Evolutionary conservation across 2,329 filamentous ascomycete species (phyloP).

Genomic region (Pestalotiopsis sp.): DNA sequence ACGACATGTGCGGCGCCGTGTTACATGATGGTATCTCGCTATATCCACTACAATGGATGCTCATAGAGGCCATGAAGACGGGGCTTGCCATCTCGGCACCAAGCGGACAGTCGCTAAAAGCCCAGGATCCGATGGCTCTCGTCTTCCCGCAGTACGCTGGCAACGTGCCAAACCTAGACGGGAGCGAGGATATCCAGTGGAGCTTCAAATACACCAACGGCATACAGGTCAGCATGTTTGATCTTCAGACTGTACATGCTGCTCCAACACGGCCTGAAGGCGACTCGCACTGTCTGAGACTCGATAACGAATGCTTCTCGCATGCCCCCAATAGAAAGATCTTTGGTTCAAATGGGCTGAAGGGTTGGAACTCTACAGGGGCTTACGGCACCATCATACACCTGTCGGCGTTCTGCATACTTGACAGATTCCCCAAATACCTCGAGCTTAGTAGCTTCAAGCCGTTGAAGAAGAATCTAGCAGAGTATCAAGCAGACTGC

Average conservation of each 20-base stretch:
- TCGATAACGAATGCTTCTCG: slow-evolving; percentile 3
- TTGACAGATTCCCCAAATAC: slow-evolving; percentile 15
- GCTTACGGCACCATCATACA: slow-evolving; percentile 27
- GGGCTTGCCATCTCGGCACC: slow-evolving; percentile 31
- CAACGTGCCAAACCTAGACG: slow-evolving; percentile 16
- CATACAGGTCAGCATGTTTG: slow-evolving; percentile 26
- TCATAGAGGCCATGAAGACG: slow-evolving; percentile 34
- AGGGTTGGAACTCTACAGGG: slow-evolving; percentile 9
- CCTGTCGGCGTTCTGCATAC: slow-evolving; percentile 25
- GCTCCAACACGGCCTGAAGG: background rate
- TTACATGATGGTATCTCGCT: slow-evolving; percentile 39
- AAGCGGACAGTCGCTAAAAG: slow-evolving; percentile 15
- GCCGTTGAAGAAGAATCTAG: background rate
- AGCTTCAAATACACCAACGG: slow-evolving; percentile 25
- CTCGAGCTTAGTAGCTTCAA: background rate
- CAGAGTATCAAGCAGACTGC: background rate
- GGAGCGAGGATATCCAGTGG: slow-evolving; percentile 17
- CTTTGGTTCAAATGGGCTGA: background rate
- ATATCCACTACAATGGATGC: slow-evolving; percentile 46
- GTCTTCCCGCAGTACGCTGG: slow-evolving; percentile 5
- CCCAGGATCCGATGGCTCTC: slow-evolving; percentile 20
- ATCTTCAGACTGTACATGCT: slow-evolving; percentile 22
- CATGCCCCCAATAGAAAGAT: background rate
- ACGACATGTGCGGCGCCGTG: slow-evolving; percentile 39
- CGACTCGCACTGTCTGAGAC: background rate